Conservation (phyloP, 73 alveolate species). For the Paramecium sexaurelia region DNA sequence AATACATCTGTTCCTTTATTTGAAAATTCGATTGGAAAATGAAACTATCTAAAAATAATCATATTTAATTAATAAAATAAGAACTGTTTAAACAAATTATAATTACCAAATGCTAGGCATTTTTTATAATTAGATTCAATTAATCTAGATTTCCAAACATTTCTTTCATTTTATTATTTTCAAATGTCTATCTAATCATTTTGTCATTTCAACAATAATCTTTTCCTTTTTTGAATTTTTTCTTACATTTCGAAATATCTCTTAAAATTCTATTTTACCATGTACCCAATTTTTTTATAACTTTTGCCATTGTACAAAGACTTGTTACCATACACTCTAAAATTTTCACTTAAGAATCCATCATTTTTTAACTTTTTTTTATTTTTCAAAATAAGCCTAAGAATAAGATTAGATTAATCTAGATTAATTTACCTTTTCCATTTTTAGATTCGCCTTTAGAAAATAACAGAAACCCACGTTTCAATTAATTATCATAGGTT, state of each 20-base stretch:
- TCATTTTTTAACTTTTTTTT: slow-evolving; percentile 10
- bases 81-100: too few species aligned
- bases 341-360: background rate
- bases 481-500: background rate
- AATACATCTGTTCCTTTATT: too few species aligned
- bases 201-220: too few species aligned
- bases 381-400: background rate
- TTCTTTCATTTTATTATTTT: too few species aligned
- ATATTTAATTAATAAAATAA: too few species aligned
- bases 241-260: background rate
- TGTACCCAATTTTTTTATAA: slow-evolving; percentile 59
- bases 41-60: too few species aligned
- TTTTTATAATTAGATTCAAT: too few species aligned
- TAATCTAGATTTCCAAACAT: too few species aligned
- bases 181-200: too few species aligned
- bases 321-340: slow-evolving; percentile 41
- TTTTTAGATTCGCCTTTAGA: background rate
- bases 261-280: slow-evolving; percentile 45
- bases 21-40: too few species aligned
- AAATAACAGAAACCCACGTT: slow-evolving; percentile 3
- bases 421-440: slow-evolving; percentile 45
- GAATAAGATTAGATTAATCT: background rate
- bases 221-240: too few species aligned
- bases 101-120: too few species aligned
- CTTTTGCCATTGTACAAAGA: slow-evolving; percentile 77